A percentile compares a stretch with the other conserved stretches of the same genome.
Conservation (phyloP, 257 asterid species). For the Ocimum tenuiflorum region DNA sequence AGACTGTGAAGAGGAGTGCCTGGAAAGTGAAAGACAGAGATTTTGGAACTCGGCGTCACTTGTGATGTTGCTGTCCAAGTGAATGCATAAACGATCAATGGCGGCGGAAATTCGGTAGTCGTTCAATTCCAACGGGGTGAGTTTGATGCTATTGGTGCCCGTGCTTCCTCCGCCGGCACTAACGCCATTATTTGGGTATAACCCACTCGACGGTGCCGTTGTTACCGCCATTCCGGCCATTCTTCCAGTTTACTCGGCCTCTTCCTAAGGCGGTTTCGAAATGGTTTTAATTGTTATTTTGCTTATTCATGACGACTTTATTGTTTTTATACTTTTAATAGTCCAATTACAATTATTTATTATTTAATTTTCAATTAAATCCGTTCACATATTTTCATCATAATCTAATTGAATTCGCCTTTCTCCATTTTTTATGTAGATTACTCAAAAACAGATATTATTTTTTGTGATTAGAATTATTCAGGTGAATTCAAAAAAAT, state of each 20-base stretch:
- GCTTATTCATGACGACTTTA: too few relatives aligned
- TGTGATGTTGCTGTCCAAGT: constrained; percentile 12
- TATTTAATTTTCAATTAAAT: too few relatives aligned
- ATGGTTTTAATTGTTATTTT: too few relatives aligned
- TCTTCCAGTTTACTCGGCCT: not conserved
- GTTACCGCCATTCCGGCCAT: constrained; percentile 29
- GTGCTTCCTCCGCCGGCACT: not conserved
- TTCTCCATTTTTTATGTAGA: too few relatives aligned
- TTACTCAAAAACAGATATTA: too few relatives aligned
- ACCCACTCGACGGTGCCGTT: constrained; percentile 20
- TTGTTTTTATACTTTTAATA: too few relatives aligned
- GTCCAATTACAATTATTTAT: too few relatives aligned
- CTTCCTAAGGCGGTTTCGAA: too few relatives aligned
- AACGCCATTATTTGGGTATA: not conserved
- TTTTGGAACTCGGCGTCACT: constrained; percentile 33
- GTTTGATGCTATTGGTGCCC: not conserved
- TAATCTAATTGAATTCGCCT: too few relatives aligned
- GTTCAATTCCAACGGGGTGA: constrained; percentile 28
- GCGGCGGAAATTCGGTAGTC: constrained; percentile 41
- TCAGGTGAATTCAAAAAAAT: too few relatives aligned
- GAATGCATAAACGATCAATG: constrained; percentile 34
- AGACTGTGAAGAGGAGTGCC: constrained; percentile 24
- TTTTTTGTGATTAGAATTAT: too few relatives aligned
- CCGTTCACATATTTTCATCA: too few relatives aligned
- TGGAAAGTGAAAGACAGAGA: constrained; percentile 57